A percentile compares a stretch with the other conserved stretches of the same genome.
These are phyloP conservation scores for Candida vaughaniae DNA, from an alignment of 805 yeast species.

Conservation along the genomic window DNA sequence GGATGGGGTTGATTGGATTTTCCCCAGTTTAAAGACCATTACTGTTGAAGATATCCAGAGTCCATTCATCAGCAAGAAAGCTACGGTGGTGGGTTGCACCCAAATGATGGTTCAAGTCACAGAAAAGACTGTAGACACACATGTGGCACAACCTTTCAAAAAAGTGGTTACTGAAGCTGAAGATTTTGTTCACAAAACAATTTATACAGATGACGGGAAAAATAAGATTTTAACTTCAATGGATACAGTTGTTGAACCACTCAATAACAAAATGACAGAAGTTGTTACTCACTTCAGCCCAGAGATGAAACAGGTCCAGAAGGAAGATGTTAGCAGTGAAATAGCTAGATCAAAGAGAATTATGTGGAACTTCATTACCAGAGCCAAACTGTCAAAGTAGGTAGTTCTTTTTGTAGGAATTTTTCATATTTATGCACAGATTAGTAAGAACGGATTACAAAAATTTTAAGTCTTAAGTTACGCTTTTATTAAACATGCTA, in stretches of 20 bases:
- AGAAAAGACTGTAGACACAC: constrained; percentile 13
- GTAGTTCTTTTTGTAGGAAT: background rate
- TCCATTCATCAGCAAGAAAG: constrained; percentile 52
- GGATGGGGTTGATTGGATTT: constrained; percentile 50
- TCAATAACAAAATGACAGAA: constrained; percentile 53
- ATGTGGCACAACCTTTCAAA: constrained; percentile 48
- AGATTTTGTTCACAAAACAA: constrained; percentile 47
- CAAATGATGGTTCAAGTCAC: constrained; percentile 9
- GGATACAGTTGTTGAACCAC: constrained; percentile 62
- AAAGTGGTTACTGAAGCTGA: constrained; percentile 48
- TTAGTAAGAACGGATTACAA: background rate
- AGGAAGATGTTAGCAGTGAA: constrained; percentile 54
- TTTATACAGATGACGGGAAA: constrained; percentile 60
- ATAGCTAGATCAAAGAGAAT: constrained; percentile 26
- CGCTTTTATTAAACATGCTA: constrained; percentile 10
- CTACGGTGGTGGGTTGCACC: constrained; percentile 24
- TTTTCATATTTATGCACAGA: constrained; percentile 1
- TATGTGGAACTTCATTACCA: constrained; percentile 11
- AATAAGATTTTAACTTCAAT: constrained; percentile 60
- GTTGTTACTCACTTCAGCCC: constrained; percentile 48
- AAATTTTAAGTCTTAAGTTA: constrained; percentile 1
- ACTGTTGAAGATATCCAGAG: constrained; percentile 49
- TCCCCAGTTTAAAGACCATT: constrained; percentile 60
- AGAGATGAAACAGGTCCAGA: constrained; percentile 35
- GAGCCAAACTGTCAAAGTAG: constrained; percentile 2